phyloP scores from a whole-genome alignment of 495 filamentous ascomycete species.

The Neurospora sublineolata region DNA sequence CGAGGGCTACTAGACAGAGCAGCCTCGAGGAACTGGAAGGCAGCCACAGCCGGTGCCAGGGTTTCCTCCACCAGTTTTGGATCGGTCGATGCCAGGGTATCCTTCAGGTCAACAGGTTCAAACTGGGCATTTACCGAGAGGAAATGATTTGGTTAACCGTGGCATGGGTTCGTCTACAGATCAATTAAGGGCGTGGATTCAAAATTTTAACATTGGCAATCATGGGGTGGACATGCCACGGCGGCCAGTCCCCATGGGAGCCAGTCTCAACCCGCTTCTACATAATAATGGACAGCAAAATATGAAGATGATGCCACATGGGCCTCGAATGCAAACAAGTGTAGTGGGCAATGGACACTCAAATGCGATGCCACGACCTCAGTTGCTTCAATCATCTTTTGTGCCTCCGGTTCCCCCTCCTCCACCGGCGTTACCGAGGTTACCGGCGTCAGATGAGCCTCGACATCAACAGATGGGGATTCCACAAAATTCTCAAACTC shows the following conservation, averaged over 20 bases:
- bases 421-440: neutral
- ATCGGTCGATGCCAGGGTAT: neutral
- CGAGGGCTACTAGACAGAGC: slow-evolving; percentile 18
- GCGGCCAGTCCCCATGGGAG: neutral
- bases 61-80: neutral
- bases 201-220: neutral
- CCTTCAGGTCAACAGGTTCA: neutral
- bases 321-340: neutral
- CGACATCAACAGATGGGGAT: neutral
- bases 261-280: neutral
- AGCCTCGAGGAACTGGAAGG: neutral
- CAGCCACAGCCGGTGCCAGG: neutral
- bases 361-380: neutral
- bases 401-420: neutral
- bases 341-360: neutral
- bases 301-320: neutral
- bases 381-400: neutral
- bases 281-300: neutral
- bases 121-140: neutral
- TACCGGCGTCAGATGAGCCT: neutral
- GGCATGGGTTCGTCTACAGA: neutral
- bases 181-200: neutral
- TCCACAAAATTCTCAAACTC: neutral
- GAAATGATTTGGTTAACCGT: neutral
- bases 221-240: neutral